Conservation (phyloP, 768 basidiomycete genomes). For the Boletus vinaceobasis region DNA sequence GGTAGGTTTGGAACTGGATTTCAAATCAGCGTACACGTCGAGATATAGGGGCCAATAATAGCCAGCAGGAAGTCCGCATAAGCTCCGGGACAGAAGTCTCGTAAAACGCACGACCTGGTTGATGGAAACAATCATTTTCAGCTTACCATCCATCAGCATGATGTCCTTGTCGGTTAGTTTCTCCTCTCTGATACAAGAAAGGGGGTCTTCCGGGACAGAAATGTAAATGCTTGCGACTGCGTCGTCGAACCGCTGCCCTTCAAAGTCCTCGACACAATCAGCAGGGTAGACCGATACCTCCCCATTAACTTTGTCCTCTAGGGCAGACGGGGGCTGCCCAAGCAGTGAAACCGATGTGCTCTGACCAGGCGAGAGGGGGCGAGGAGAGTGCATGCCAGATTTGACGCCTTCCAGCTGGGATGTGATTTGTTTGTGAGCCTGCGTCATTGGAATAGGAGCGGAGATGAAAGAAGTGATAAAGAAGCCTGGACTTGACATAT, state of each 20-base stretch:
- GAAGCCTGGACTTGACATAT: conserved; percentile 29
- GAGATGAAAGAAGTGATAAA: conserved; percentile 35
- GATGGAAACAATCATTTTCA: conserved; percentile 10
- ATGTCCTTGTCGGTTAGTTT: conserved; percentile 49
- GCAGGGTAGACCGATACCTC: not conserved
- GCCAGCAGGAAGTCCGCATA: conserved; percentile 20
- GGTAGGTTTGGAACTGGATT: conserved; percentile 52
- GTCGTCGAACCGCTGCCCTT: conserved; percentile 26
- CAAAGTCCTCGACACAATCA: not conserved
- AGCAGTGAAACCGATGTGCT: conserved; percentile 17
- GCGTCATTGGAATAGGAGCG: conserved; percentile 26
- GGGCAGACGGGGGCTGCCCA: conserved; percentile 23
- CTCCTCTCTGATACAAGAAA: conserved; percentile 49
- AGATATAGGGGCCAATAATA: conserved; percentile 20
- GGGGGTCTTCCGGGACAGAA: conserved; percentile 22
- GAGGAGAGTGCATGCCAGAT: conserved; percentile 21
- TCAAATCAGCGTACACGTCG: conserved; percentile 15
- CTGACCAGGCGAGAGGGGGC: conserved; percentile 17
- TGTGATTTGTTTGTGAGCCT: conserved; percentile 18
- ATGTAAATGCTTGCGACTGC: conserved; percentile 35
- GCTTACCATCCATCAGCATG: conserved; percentile 57
- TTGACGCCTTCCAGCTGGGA: conserved; percentile 13
- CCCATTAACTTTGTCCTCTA: not conserved
- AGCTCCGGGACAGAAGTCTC: conserved; percentile 16
- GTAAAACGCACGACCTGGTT: conserved; percentile 8